These are phyloP conservation scores for Phialemoniopsis sp. DNA, from an alignment of 2,329 filamentous ascomycete genomes.

Conservation along the genomic window DNA sequence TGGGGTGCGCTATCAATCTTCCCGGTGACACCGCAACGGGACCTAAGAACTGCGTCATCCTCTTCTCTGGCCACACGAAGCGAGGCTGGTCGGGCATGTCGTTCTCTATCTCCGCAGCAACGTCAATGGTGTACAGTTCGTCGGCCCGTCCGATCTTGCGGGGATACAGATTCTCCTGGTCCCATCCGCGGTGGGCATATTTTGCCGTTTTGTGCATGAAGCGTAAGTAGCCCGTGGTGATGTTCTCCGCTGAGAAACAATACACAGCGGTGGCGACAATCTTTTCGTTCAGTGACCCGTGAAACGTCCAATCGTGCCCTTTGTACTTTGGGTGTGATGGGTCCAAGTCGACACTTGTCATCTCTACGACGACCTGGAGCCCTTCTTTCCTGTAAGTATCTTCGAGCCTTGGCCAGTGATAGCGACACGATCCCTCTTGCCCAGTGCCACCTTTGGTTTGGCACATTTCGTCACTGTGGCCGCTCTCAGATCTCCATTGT, in stretches of 20 bases:
- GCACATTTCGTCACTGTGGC: slow-evolving; percentile 4
- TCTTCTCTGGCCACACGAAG: slow-evolving; percentile 5
- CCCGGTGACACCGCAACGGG: slow-evolving; percentile 31
- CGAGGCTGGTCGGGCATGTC: slow-evolving; percentile 12
- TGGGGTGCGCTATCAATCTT: slow-evolving; percentile 39
- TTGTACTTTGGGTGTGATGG: slow-evolving; percentile 48
- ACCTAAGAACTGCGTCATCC: slow-evolving; percentile 30
- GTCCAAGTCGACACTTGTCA: slow-evolving; percentile 54
- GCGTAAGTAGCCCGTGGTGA: slow-evolving; percentile 33
- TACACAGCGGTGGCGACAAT: slow-evolving; percentile 53
- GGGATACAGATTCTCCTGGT: too few relatives aligned
- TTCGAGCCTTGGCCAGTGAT: slow-evolving; percentile 10
- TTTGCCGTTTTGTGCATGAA: slow-evolving; percentile 33
- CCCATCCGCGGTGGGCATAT: too few relatives aligned
- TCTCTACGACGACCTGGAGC: slow-evolving; percentile 60
- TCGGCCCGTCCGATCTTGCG: too few relatives aligned
- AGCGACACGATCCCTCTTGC: too few relatives aligned
- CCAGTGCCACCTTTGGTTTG: background rate
- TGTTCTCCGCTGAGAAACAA: slow-evolving; percentile 48
- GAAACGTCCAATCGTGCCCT: slow-evolving; percentile 29
- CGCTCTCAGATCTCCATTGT: slow-evolving; percentile 16
- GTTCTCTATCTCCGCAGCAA: slow-evolving; percentile 2
- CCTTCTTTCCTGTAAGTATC: slow-evolving; percentile 26
- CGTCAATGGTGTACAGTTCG: slow-evolving; percentile 4
- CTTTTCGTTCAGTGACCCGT: slow-evolving; percentile 46